These are phyloP conservation scores for Citrus medica DNA, from an alignment of 345 rosid species.

Conservation along the genomic window DNA sequence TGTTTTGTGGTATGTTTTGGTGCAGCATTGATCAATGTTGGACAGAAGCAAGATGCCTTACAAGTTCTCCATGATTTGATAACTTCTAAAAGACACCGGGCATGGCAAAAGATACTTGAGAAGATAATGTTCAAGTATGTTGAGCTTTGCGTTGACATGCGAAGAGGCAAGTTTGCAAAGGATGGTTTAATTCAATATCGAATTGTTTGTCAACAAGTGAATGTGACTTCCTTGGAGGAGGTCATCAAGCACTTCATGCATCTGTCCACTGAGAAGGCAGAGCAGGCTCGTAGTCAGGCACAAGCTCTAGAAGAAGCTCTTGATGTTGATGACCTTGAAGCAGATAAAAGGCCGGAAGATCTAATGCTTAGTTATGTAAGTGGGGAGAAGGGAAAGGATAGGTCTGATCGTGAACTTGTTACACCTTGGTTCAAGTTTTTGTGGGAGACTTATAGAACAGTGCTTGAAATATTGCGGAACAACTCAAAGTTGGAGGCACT, in stretches of 20 bases:
- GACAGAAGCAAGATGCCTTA: slow-evolving; percentile 96
- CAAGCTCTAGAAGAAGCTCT: slow-evolving; percentile 97
- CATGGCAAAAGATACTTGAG: slow-evolving; percentile 94
- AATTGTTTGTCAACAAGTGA: slow-evolving; percentile 94
- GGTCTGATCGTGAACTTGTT: slow-evolving; percentile 96
- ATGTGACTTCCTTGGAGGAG: slow-evolving; percentile 93
- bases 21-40: slow-evolving; percentile 92
- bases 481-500: slow-evolving; percentile 97
- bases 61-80: slow-evolving; percentile 90
- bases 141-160: slow-evolving; percentile 94
- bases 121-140: slow-evolving; percentile 94
- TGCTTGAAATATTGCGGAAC: slow-evolving; percentile 90
- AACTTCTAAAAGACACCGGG: slow-evolving; percentile 86
- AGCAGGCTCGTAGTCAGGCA: slow-evolving; percentile 91
- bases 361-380: slow-evolving; percentile 97
- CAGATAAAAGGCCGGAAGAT: slow-evolving; percentile 95
- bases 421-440: slow-evolving; percentile 99
- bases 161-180: slow-evolving; percentile 89
- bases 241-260: slow-evolving; percentile 96
- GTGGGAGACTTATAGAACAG: slow-evolving; percentile 99
- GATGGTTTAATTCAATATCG: slow-evolving; percentile 97
- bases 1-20: not conserved
- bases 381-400: slow-evolving; percentile 98
- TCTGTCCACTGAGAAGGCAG: slow-evolving; percentile 94
- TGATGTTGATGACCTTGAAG: slow-evolving; percentile 98